A percentile compares a stretch with the other conserved stretches of the same genome.
These are phyloP conservation scores for Dendrostoma leiphaemia DNA, from an alignment of 2,329 filamentous ascomycete species.

Conservation along the genomic window DNA sequence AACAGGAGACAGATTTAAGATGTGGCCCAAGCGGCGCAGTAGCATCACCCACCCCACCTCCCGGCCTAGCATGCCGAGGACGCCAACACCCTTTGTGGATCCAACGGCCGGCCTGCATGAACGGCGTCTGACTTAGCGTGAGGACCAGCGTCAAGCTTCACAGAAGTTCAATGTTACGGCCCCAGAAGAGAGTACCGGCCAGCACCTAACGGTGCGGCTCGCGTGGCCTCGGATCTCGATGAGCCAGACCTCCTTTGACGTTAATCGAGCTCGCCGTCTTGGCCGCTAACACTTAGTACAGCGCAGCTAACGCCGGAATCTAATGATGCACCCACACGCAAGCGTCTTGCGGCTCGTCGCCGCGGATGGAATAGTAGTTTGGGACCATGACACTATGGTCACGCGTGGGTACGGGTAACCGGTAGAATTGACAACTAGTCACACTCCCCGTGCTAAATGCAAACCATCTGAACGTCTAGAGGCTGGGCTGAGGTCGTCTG, in stretches of 20 bases:
- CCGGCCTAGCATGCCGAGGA: no score
- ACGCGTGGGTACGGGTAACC: background rate
- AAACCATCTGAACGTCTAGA: background rate
- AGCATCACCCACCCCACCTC: background rate
- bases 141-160: no score
- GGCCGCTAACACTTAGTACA: background rate
- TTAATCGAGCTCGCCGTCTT: background rate
- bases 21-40: conserved; percentile 7
- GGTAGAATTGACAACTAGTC: no score
- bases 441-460: no score
- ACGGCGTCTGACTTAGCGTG: conserved; percentile 4
- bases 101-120: conserved; percentile 10
- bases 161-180: background rate
- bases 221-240: conserved; percentile 11
- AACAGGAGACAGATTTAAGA: background rate
- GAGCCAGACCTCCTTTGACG: background rate
- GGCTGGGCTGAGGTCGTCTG: no score
- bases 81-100: background rate
- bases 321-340: background rate
- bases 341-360: background rate
- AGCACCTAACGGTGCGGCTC: background rate
- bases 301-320: background rate
- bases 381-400: background rate
- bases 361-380: background rate
- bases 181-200: background rate